A percentile compares a stretch with the other conserved stretches of the same genome.
Evolutionary conservation across 495 filamentous ascomycete genomes (phyloP).

Genomic region (Tuber magnatum): DNA sequence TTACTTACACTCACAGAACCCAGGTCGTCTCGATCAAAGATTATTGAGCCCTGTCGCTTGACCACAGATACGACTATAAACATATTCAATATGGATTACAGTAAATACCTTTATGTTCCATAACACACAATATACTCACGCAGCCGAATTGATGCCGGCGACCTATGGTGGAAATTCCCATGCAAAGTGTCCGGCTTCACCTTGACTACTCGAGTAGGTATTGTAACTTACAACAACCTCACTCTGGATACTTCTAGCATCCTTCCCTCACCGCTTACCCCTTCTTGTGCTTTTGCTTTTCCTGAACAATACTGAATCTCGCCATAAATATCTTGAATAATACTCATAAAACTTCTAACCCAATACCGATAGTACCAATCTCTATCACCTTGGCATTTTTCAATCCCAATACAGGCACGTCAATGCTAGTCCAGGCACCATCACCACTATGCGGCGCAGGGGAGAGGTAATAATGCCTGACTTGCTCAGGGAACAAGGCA

Average conservation of each 20-base stretch:
- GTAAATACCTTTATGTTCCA: background rate
- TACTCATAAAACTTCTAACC: conserved; percentile 69
- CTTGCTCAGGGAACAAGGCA: conserved; percentile 66
- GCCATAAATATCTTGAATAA: conserved; percentile 54
- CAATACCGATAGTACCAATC: conserved; percentile 61
- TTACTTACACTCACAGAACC: background rate
- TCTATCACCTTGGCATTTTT: conserved; percentile 55
- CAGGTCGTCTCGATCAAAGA: background rate
- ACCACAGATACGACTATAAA: background rate
- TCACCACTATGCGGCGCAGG: conserved; percentile 45
- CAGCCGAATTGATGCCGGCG: no score
- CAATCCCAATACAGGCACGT: conserved; percentile 69
- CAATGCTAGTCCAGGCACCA: conserved; percentile 21
- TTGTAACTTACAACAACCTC: background rate
- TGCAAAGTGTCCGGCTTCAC: no score
- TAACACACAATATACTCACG: background rate
- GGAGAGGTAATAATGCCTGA: conserved; percentile 77
- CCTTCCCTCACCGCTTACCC: conserved; percentile 17
- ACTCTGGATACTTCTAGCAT: background rate
- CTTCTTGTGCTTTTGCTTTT: conserved; percentile 7
- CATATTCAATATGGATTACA: background rate
- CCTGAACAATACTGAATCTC: conserved; percentile 12
- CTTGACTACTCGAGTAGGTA: no score
- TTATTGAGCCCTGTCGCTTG: background rate
- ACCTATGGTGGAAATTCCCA: no score